These are phyloP conservation scores for Sphaerobolus stellatus DNA, from an alignment of 1,284 basidiomycete genomes.

Conservation along the genomic window DNA sequence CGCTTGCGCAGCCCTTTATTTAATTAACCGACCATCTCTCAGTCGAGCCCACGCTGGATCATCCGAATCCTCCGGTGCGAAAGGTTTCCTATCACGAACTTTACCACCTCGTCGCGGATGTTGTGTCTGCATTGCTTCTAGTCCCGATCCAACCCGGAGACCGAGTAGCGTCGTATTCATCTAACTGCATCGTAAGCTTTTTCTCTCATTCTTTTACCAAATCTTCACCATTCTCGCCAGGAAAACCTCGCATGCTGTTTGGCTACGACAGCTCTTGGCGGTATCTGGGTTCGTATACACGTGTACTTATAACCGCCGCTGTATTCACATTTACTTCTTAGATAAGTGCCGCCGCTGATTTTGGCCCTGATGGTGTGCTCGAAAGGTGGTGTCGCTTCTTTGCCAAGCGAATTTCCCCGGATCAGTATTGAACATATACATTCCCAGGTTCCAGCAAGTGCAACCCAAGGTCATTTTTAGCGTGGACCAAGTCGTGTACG, in stretches of 20 bases:
- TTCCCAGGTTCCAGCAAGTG: slow-evolving; percentile 66
- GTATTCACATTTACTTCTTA: slow-evolving; percentile 35
- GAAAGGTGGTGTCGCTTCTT: slow-evolving; percentile 51
- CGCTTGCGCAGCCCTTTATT: slow-evolving; percentile 4
- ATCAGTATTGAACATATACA: not conserved
- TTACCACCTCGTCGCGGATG: slow-evolving; percentile 58
- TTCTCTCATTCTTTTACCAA: slow-evolving; percentile 1
- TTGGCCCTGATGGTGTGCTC: slow-evolving; percentile 78
- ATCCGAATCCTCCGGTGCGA: slow-evolving; percentile 46
- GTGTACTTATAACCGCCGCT: not conserved
- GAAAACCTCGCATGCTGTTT: slow-evolving; percentile 76
- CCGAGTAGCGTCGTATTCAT: slow-evolving; percentile 77
- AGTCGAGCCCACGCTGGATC: slow-evolving; percentile 62
- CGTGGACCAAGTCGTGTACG: slow-evolving; percentile 69
- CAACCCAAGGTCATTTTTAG: slow-evolving; percentile 72
- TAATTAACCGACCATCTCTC: slow-evolving; percentile 6
- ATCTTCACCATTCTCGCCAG: slow-evolving; percentile 32
- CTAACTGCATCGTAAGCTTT: slow-evolving; percentile 69
- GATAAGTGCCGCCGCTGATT: slow-evolving; percentile 86
- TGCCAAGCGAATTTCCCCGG: not conserved
- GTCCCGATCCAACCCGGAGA: slow-evolving; percentile 70
- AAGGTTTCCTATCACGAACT: slow-evolving; percentile 61
- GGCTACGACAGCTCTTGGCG: slow-evolving; percentile 70
- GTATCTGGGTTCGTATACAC: slow-evolving; percentile 15
- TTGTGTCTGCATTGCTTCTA: slow-evolving; percentile 60